A percentile compares a stretch with the other conserved stretches of the same genome.
Conservation (phyloP, 2,329 filamentous ascomycete species). For the Pseudogymnoascus sp. region DNA sequence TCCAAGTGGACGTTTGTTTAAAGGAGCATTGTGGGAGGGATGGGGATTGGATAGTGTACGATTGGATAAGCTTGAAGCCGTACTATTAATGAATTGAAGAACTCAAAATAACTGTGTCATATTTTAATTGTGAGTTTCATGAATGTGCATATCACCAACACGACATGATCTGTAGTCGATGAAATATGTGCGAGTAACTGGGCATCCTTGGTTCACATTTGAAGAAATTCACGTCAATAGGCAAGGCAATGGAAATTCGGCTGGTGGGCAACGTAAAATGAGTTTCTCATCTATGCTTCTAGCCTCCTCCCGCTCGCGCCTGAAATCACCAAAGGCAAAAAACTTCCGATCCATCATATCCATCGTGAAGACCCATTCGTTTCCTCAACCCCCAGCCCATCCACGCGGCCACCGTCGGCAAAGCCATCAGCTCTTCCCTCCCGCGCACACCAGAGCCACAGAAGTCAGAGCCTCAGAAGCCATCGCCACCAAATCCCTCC, state of each 20-base stretch:
- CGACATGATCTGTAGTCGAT: neutral
- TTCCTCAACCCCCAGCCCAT: neutral
- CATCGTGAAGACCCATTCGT: neutral
- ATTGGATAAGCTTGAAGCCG: slow-evolving; percentile 1
- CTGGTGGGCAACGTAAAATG: neutral
- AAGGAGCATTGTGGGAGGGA: neutral
- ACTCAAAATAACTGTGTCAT: neutral
- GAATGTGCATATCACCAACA: neutral
- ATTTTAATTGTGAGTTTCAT: neutral
- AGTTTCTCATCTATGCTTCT: neutral
- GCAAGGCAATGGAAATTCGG: neutral
- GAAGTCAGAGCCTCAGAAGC: neutral
- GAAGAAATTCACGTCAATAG: neutral
- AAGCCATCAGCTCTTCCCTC: neutral
- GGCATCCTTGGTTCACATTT: neutral
- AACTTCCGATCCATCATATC: neutral
- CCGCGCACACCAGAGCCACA: too few species aligned
- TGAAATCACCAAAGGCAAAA: neutral
- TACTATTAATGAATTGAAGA: neutral
- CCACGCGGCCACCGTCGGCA: neutral
- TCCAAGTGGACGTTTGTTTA: neutral
- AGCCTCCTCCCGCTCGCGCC: neutral
- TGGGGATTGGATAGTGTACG: neutral
- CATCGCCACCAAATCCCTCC: neutral
- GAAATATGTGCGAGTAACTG: neutral